Conservation (phyloP, 768 basidiomycete species). For the Phlegmacium glaucopus region DNA sequence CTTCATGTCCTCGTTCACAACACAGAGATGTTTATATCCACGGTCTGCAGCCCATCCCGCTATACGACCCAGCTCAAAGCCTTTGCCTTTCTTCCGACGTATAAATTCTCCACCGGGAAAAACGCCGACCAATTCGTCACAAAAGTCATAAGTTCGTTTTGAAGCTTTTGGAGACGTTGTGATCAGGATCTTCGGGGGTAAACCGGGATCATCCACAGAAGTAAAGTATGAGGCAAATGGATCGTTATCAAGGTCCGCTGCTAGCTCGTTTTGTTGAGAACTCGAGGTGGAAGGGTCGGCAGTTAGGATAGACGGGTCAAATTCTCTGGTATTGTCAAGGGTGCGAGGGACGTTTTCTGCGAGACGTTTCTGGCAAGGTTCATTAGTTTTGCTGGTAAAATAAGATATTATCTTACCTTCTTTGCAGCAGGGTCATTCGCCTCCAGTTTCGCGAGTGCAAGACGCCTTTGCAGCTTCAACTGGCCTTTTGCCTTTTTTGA, state of each 20-base stretch:
- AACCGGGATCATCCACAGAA: conserved; percentile 57
- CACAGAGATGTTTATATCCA: conserved; percentile 83
- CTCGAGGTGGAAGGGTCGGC: conserved; percentile 46
- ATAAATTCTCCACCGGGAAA: conserved; percentile 93
- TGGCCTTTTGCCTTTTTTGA: conserved; percentile 75
- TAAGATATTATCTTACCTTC: conserved; percentile 51
- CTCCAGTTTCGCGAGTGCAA: conserved; percentile 77
- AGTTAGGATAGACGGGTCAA: conserved; percentile 66
- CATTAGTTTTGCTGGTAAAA: not conserved
- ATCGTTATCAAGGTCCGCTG: conserved; percentile 68
- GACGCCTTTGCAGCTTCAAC: conserved; percentile 74
- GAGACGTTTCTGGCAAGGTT: conserved; percentile 61
- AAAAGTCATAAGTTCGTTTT: conserved; percentile 88
- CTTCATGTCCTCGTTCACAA: conserved; percentile 96
- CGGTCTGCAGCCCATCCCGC: conserved; percentile 91
- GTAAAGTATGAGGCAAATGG: conserved; percentile 78
- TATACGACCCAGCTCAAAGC: conserved; percentile 87
- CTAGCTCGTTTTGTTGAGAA: conserved; percentile 48
- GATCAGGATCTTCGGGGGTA: conserved; percentile 85
- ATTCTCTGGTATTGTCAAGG: conserved; percentile 90
- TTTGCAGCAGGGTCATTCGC: conserved; percentile 71
- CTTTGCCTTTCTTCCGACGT: conserved; percentile 81
- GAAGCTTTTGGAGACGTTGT: conserved; percentile 89
- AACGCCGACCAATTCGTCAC: conserved; percentile 84
- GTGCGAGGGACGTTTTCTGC: conserved; percentile 86